Conservation (phyloP, 305 asterid genomes). For the Fraxinus dipetala region DNA sequence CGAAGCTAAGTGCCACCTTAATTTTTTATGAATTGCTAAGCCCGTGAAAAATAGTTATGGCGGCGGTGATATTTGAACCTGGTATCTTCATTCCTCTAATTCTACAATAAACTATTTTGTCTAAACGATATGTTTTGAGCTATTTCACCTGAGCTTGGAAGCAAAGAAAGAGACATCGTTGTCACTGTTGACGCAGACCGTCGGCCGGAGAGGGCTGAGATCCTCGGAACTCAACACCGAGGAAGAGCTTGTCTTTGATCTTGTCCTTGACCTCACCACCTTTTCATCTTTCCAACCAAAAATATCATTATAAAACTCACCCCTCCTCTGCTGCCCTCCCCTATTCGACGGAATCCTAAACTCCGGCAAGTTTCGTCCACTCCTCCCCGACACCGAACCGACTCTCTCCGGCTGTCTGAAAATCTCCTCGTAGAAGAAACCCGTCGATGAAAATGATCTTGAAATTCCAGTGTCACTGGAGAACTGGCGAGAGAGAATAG, state of each 20-base stretch:
- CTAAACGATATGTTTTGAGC: background rate
- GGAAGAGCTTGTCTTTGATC: slow-evolving; percentile 64
- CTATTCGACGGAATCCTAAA: slow-evolving; percentile 53
- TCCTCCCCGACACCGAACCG: slow-evolving; percentile 24
- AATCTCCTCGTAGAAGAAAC: slow-evolving; percentile 51
- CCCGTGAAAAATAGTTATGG: background rate
- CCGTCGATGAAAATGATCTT: slow-evolving; percentile 30
- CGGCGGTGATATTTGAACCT: background rate
- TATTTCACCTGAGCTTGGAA: slow-evolving; percentile 60
- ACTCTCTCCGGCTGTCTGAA: slow-evolving; percentile 44
- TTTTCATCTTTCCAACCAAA: slow-evolving; percentile 63
- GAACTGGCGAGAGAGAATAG: slow-evolving; percentile 56
- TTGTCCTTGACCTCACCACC: slow-evolving; percentile 54
- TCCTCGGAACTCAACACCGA: slow-evolving; percentile 70
- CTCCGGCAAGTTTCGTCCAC: slow-evolving; percentile 62
- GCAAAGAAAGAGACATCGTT: slow-evolving; percentile 48
- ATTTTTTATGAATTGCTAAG: background rate
- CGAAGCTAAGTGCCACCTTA: background rate
- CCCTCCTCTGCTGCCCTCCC: slow-evolving; percentile 16
- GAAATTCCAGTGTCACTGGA: slow-evolving; percentile 31
- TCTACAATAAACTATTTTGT: background rate
- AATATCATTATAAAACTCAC: slow-evolving; percentile 51
- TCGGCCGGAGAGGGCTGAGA: slow-evolving; percentile 66
- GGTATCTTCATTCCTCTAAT: background rate
- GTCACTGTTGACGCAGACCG: slow-evolving; percentile 30